phyloP scores from a whole-genome alignment of 176 grass and related monocot genomes.

The Oryza glaberrima region DNA sequence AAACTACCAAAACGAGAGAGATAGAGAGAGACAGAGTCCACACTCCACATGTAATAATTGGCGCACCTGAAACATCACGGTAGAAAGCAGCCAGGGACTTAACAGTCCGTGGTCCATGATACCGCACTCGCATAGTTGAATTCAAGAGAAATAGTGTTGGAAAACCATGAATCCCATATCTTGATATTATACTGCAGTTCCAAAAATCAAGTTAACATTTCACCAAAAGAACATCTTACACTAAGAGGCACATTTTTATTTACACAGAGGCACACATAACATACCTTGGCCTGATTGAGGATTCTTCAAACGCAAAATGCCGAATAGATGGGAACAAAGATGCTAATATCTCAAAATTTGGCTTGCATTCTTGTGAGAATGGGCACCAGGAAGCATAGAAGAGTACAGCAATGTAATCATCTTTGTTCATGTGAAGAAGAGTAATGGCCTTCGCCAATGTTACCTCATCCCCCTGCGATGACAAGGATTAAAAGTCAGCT shows the following conservation, averaged over 20 bases:
- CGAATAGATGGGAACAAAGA: constrained; percentile 72
- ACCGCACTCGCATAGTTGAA: constrained; percentile 87
- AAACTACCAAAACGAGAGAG: background rate
- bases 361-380: constrained; percentile 90
- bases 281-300: constrained; percentile 93
- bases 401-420: constrained; percentile 81
- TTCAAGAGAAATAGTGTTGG: constrained; percentile 94
- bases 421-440: constrained; percentile 73
- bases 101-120: constrained; percentile 79
- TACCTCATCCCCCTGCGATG: constrained; percentile 76
- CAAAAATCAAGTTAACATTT: constrained; percentile 29
- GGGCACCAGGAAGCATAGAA: constrained; percentile 99
- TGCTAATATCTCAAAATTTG: constrained; percentile 67
- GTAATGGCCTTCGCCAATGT: constrained; percentile 73
- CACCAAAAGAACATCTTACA: constrained; percentile 17
- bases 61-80: constrained; percentile 75
- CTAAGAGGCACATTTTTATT: background rate
- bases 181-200: constrained; percentile 84
- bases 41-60: background rate
- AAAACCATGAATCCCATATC: constrained; percentile 94
- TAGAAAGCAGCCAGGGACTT: constrained; percentile 79
- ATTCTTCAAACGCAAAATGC: constrained; percentile 96
- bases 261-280: background rate
- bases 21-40: background rate
- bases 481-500: constrained; percentile 12